Percentiles rank a stretch among this genome's conserved stretches.
These are phyloP conservation scores for Phytophthora sansomeana DNA, from an alignment of 352 stramenopile genomes.

Conservation along the genomic window DNA sequence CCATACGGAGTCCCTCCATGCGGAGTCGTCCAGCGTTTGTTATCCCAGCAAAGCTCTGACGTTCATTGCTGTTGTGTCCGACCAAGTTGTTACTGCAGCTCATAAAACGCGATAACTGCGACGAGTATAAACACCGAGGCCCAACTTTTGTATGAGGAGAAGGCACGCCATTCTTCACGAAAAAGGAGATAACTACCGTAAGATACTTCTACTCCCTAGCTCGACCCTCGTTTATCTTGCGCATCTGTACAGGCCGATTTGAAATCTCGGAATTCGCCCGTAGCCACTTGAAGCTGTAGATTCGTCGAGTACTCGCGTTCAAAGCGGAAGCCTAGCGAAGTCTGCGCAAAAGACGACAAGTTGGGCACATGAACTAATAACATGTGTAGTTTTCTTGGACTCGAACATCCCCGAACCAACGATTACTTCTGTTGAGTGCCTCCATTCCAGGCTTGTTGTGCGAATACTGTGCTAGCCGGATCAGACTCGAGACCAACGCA, in stretches of 20 bases:
- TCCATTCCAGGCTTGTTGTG: not conserved
- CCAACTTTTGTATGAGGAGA: too few relatives aligned
- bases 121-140: not conserved
- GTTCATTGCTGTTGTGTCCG: not conserved
- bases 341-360: constrained; percentile 5
- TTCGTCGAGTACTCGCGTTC: not conserved
- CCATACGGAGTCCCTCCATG: not conserved
- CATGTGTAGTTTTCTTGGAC: constrained; percentile 11
- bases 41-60: not conserved
- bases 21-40: not conserved
- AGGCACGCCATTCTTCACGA: too few relatives aligned
- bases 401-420: not conserved
- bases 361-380: constrained; percentile 7
- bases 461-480: constrained; percentile 2
- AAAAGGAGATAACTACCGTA: too few relatives aligned
- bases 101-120: not conserved
- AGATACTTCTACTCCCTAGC: too few relatives aligned
- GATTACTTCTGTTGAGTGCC: not conserved
- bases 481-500: constrained; percentile 14
- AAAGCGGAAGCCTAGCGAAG: constrained; percentile 4
- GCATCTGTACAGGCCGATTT: not conserved
- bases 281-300: not conserved
- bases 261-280: not conserved
- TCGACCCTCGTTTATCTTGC: not conserved
- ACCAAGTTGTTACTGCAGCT: not conserved